phyloP scores from a whole-genome alignment of 225 moss, liverwort and hornwort genomes.

The Antitrichia curtipendula region DNA sequence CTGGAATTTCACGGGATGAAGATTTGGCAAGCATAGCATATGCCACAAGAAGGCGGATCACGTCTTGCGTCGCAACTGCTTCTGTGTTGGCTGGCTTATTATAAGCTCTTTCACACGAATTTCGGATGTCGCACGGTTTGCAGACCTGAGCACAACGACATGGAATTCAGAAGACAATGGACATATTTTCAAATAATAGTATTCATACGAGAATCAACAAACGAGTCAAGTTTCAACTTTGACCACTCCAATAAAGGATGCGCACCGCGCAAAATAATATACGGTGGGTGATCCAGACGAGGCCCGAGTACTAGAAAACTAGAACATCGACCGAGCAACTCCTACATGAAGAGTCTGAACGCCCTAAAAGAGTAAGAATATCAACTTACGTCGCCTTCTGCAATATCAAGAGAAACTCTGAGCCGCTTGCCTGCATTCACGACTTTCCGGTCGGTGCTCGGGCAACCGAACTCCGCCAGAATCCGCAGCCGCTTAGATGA shows the following conservation, averaged over 20 bases:
- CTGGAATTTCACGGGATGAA: conserved; percentile 17
- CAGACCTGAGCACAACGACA: conserved; percentile 41
- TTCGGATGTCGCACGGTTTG: conserved; percentile 66
- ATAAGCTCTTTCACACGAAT: conserved; percentile 72
- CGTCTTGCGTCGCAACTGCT: conserved; percentile 54
- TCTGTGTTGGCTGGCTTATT: conserved; percentile 53
- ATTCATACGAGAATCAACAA: background rate
- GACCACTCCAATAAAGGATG: background rate
- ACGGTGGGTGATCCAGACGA: background rate
- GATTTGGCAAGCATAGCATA: conserved; percentile 52
- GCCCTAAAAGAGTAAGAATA: background rate
- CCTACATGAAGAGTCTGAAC: background rate
- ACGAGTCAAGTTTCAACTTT: background rate
- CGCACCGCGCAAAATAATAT: background rate
- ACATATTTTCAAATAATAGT: background rate
- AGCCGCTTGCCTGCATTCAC: conserved; percentile 95
- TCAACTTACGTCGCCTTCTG: conserved; percentile 61
- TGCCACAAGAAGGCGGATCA: conserved; percentile 63
- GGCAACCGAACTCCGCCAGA: conserved; percentile 81
- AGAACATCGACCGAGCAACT: background rate
- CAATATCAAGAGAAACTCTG: conserved; percentile 65
- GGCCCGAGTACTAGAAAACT: background rate
- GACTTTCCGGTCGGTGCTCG: conserved; percentile 81
- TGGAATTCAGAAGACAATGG: background rate
- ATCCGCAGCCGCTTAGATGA: conserved; percentile 43